A percentile compares a stretch with the other conserved stretches of the same genome.
phyloP scores from a whole-genome alignment of 768 basidiomycete genomes.

The Suillus subaureus region DNA sequence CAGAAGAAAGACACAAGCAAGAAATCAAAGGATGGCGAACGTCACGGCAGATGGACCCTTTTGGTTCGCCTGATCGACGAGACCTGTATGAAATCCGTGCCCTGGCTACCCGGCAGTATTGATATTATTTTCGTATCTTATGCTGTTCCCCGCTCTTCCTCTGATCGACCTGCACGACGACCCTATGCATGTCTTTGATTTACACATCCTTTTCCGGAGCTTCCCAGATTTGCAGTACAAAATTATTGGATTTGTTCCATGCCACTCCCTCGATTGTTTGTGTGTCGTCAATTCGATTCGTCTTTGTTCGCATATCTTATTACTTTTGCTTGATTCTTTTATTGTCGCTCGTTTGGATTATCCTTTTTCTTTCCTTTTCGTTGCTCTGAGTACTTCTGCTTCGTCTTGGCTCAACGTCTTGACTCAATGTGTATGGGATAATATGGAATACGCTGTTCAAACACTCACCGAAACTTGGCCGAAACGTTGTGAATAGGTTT shows the following conservation, averaged over 20 bases:
- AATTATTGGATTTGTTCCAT: conserved; percentile 22
- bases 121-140: conserved; percentile 24
- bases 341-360: conserved; percentile 21
- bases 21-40: conserved; percentile 84
- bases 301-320: conserved; percentile 29
- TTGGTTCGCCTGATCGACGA: conserved; percentile 55
- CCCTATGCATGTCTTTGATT: conserved; percentile 8
- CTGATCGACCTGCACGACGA: conserved; percentile 5
- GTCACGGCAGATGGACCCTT: conserved; percentile 24
- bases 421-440: conserved; percentile 40
- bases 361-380: conserved; percentile 17
- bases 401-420: conserved; percentile 25
- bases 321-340: conserved; percentile 28
- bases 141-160: conserved; percentile 1
- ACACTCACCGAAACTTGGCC: background rate
- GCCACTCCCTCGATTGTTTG: conserved; percentile 30
- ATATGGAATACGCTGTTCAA: conserved; percentile 37
- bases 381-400: conserved; percentile 16
- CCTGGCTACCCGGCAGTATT: conserved; percentile 84
- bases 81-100: conserved; percentile 82
- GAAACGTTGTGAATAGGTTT: background rate
- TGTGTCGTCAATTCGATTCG: conserved; percentile 11
- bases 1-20: conserved; percentile 78
- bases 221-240: conserved; percentile 22
- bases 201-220: conserved; percentile 24